Percentiles rank a stretch among this genome's conserved stretches.
These are phyloP conservation scores for Curvularia spicifera DNA, from an alignment of 2,329 filamentous ascomycete genomes.

Conservation along the genomic window DNA sequence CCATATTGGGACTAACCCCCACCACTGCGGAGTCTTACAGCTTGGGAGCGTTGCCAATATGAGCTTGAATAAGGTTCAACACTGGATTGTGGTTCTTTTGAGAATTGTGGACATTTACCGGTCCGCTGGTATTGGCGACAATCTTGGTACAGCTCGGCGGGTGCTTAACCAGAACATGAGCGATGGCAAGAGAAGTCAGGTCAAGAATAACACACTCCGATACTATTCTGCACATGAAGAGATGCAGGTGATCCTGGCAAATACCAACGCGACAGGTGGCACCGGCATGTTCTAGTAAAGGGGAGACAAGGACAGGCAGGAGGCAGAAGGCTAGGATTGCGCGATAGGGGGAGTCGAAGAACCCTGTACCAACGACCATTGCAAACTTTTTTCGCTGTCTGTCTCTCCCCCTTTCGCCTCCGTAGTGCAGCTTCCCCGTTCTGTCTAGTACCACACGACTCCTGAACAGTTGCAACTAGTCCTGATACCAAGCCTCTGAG, in stretches of 20 bases:
- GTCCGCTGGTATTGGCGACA: slow-evolving; percentile 2
- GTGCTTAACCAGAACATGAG: background rate
- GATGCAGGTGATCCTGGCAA: background rate
- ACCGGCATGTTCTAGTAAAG: background rate
- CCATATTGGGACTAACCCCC: background rate
- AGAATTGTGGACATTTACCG: slow-evolving; percentile 6
- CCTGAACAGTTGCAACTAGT: background rate
- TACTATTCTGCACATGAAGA: too few relatives aligned
- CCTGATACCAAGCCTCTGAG: background rate
- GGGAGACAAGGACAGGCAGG: background rate
- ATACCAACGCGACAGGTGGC: background rate
- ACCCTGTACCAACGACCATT: background rate
- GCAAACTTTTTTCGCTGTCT: background rate
- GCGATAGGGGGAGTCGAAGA: background rate
- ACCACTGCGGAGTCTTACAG: background rate
- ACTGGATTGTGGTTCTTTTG: background rate
- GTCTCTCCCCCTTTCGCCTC: background rate
- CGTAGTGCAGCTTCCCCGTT: background rate
- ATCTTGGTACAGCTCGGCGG: slow-evolving; percentile 25
- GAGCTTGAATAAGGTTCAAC: slow-evolving; percentile 11
- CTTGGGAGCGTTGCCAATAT: slow-evolving; percentile 14
- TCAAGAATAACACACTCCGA: background rate
- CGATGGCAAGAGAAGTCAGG: background rate
- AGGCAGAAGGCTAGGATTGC: background rate
- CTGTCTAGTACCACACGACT: background rate